A percentile compares a stretch with the other conserved stretches of the same genome.
These are phyloP conservation scores for Wickerhamiella siamensis DNA, from an alignment of 805 yeast genomes.

Conservation along the genomic window DNA sequence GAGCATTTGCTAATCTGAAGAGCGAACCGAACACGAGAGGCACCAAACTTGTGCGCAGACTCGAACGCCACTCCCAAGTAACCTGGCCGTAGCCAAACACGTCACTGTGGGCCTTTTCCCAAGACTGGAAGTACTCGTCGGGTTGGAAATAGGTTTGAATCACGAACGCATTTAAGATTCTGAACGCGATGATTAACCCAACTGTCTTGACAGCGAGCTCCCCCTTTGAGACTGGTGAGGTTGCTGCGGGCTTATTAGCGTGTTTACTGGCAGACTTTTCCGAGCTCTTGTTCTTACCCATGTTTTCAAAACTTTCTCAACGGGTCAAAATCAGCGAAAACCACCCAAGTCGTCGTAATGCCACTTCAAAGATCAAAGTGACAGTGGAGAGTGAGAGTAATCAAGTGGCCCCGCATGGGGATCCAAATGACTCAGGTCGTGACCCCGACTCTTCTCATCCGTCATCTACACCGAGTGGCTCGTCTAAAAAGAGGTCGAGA, in stretches of 20 bases:
- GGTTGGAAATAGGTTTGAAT: slow-evolving; percentile 80
- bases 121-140: slow-evolving; percentile 85
- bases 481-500: too few species aligned
- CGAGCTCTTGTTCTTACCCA: neutral
- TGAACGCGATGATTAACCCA: slow-evolving; percentile 10
- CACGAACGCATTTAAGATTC: slow-evolving; percentile 50
- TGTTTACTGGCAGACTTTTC: too few species aligned
- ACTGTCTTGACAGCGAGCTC: neutral
- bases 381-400: neutral
- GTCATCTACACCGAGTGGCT: too few species aligned
- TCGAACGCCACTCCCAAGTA: slow-evolving; percentile 90
- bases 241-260: too few species aligned
- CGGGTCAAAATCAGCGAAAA: neutral
- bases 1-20: slow-evolving; percentile 24
- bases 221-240: too few species aligned
- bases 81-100: slow-evolving; percentile 68
- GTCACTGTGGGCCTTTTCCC: slow-evolving; percentile 76
- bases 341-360: neutral
- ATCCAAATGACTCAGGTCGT: too few species aligned
- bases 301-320: neutral
- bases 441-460: too few species aligned
- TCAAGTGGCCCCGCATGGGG: too few species aligned
- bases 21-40: slow-evolving; percentile 54
- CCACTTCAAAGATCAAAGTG: neutral
- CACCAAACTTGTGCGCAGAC: slow-evolving; percentile 63